phyloP scores from a whole-genome alignment of 2,329 filamentous ascomycete species.

The Reticulascus tulasneorum region DNA sequence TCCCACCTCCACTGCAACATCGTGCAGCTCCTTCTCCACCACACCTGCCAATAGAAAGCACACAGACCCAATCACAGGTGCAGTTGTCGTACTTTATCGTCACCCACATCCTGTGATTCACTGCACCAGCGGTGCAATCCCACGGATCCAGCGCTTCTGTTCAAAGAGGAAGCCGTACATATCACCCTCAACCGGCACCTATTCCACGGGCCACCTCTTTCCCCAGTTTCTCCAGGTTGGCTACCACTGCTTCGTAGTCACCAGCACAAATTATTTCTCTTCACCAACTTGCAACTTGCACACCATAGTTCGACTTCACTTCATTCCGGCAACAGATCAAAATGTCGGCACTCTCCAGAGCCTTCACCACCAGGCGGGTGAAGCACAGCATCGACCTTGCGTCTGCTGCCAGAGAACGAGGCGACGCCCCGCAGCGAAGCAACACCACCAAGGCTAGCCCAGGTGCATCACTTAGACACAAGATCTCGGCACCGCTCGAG shows the following conservation, averaged over 20 bases:
- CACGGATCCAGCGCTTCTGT: constrained; percentile 7
- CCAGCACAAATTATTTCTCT: not conserved
- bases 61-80: constrained; percentile 10
- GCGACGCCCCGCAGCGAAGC: constrained; percentile 39
- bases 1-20: constrained; percentile 12
- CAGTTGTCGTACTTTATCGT: constrained; percentile 6
- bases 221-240: too few species aligned
- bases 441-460: constrained; percentile 42
- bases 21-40: constrained; percentile 10
- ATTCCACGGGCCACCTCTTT: too few species aligned
- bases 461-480: constrained; percentile 50
- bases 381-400: constrained; percentile 51
- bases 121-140: constrained; percentile 2
- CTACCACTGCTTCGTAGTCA: not conserved
- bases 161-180: too few species aligned
- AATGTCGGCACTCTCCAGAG: constrained; percentile 62
- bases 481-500: constrained; percentile 85
- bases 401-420: constrained; percentile 25
- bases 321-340: constrained; percentile 9
- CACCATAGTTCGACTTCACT: not conserved
- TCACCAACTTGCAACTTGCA: not conserved
- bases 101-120: constrained; percentile 7
- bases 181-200: constrained; percentile 1
- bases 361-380: constrained; percentile 66
- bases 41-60: constrained; percentile 8